Conservation (phyloP, 1,284 basidiomycete genomes). For the Malassezia restricta region DNA sequence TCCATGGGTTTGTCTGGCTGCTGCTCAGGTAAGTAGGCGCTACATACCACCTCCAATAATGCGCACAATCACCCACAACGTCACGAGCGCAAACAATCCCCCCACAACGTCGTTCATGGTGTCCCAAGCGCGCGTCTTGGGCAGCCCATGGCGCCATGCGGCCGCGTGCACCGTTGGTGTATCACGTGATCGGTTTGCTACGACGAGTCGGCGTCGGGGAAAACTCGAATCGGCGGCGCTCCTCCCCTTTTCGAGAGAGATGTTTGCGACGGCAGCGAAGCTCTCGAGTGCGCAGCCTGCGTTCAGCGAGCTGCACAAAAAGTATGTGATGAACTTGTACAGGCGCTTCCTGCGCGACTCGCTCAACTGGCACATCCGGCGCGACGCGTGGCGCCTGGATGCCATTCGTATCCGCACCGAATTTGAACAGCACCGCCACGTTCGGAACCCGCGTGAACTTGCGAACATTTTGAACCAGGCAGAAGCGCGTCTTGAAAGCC, state of each 20-base stretch:
- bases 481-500: constrained; percentile 60
- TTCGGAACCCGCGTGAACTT: constrained; percentile 73
- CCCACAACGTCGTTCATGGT: constrained; percentile 41
- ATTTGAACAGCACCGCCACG: constrained; percentile 80
- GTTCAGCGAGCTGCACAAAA: constrained; percentile 65
- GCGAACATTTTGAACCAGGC: constrained; percentile 68
- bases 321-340: constrained; percentile 84
- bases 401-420: constrained; percentile 76
- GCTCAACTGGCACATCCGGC: constrained; percentile 73
- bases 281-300: constrained; percentile 16
- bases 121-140: background rate
- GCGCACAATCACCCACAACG: constrained; percentile 34
- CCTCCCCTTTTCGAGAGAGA: background rate
- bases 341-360: constrained; percentile 70
- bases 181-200: constrained; percentile 9
- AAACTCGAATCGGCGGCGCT: background rate
- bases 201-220: background rate
- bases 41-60: constrained; percentile 23
- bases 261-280: constrained; percentile 14
- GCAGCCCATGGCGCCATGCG: background rate
- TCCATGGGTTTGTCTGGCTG: too few species aligned
- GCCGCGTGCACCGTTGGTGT: background rate
- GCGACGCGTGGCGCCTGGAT: constrained; percentile 71
- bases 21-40: too few species aligned
- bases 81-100: constrained; percentile 30